Percentiles rank a stretch among this genome's conserved stretches.
These are phyloP conservation scores for Stachybotrys echinatus DNA, from an alignment of 2,329 filamentous ascomycete genomes.

Conservation along the genomic window DNA sequence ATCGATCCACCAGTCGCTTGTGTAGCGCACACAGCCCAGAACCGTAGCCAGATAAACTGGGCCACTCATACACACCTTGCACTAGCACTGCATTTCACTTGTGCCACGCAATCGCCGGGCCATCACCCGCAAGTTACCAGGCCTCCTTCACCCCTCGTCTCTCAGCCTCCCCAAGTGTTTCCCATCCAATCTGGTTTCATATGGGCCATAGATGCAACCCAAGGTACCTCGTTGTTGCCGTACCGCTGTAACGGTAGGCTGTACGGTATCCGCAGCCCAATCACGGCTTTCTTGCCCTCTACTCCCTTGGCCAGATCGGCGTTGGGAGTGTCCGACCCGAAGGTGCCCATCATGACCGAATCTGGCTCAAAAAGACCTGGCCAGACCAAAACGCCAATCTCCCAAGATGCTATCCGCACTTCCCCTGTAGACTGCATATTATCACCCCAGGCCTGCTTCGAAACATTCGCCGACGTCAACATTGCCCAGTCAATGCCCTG, in stretches of 20 bases:
- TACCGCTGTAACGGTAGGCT: slow-evolving; percentile 69
- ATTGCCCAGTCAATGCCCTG: slow-evolving; percentile 73
- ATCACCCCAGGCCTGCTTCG: slow-evolving; percentile 84
- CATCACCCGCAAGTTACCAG: too few relatives aligned
- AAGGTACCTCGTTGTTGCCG: slow-evolving; percentile 58
- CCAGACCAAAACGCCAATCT: slow-evolving; percentile 81
- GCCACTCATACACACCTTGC: too few relatives aligned
- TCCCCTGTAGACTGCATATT: slow-evolving; percentile 50
- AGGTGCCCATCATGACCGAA: slow-evolving; percentile 62
- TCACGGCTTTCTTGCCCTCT: slow-evolving; percentile 26
- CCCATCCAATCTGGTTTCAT: slow-evolving; percentile 57
- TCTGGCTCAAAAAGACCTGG: slow-evolving; percentile 50
- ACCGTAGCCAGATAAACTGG: too few relatives aligned
- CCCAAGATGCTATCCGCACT: slow-evolving; percentile 72
- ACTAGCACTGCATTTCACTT: too few relatives aligned
- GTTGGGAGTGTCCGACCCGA: slow-evolving; percentile 53
- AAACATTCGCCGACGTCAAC: slow-evolving; percentile 85
- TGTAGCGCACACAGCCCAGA: too few relatives aligned
- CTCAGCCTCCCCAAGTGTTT: slow-evolving; percentile 24
- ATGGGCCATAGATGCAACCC: slow-evolving; percentile 64
- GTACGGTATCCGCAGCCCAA: slow-evolving; percentile 80
- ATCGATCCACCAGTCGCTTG: too few relatives aligned
- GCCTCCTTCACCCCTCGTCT: neutral
- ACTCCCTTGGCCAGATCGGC: slow-evolving; percentile 9
- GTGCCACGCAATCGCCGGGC: too few relatives aligned